A percentile compares a stretch with the other conserved stretches of the same genome.
These are phyloP conservation scores for Corylus heterophylla DNA, from an alignment of 306 rosid genomes.

Conservation along the genomic window DNA sequence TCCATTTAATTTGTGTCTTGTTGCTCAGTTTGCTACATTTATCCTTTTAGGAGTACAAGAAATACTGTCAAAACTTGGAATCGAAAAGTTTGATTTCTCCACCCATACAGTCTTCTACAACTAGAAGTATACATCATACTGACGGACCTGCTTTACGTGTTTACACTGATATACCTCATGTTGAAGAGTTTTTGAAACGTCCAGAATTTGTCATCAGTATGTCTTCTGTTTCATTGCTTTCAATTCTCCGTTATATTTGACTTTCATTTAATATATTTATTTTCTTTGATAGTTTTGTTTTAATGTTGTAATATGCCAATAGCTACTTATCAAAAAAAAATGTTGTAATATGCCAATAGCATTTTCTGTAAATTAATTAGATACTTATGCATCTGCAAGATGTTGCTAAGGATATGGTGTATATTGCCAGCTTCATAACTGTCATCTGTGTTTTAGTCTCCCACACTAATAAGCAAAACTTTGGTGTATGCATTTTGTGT, in stretches of 20 bases:
- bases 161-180: constrained; percentile 84
- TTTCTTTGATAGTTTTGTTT: neutral
- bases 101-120: constrained; percentile 26
- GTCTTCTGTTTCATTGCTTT: constrained; percentile 33
- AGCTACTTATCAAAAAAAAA: neutral
- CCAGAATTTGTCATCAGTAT: constrained; percentile 72
- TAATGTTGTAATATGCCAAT: neutral
- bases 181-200: constrained; percentile 77
- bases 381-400: neutral
- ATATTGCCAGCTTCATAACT: neutral
- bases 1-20: constrained; percentile 16
- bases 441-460: neutral
- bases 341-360: neutral
- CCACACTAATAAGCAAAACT: neutral
- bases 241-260: constrained; percentile 6
- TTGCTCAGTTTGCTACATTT: constrained; percentile 22
- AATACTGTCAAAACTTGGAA: constrained; percentile 46
- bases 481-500: neutral
- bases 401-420: neutral
- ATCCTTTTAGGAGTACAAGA: constrained; percentile 67
- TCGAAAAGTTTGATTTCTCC: constrained; percentile 32
- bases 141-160: constrained; percentile 55
- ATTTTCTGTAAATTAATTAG: neutral
- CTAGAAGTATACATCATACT: constrained; percentile 33
- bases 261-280: constrained; percentile 10